Evolutionary conservation across 305 asterid species (phyloP), one percentile per base, ranked within the genome.

Genomic region (Plantago lanceolata): DNA sequence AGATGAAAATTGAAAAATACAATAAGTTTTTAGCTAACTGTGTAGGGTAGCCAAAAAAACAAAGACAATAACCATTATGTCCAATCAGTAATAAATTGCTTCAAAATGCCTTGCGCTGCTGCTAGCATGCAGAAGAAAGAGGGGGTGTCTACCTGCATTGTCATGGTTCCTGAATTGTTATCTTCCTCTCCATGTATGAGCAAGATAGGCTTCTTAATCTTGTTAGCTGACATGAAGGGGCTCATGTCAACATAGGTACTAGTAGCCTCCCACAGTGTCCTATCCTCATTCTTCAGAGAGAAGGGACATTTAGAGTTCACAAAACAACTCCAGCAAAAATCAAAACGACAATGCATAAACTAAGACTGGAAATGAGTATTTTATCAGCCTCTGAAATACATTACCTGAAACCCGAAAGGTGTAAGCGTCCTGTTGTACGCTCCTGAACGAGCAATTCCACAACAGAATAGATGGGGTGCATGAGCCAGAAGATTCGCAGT

Each of bases 351-450:
- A 20, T 45, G 35, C 54, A 54, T 45, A 66, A 62, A 31, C 49
- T 29, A 35, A 49, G 18, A 2, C 43, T 19, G 16, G 48, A 62
- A 67, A 54, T 35, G 53, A 19, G 51, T 45, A 26, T 29, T 21
- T 64, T 37, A 49, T 35, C 57, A 50, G 48, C 17, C 54, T 40
- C 40, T 33, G 40, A 63, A 64, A 57, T 26, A 11, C 65, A 73
- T 57, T 80, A 89, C 99, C 97, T 93, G 99, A 83, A 94, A 94
- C 55, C 99, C 97, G 73, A 94, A 94, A 19, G 99, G 99, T 52
- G 99, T 94, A 58, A 90, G 96, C 6, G 97, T 94, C 82, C 97
- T 73, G 78, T 90, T 94, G 73, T 94, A 94, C 68, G 99, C 99
- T 62, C 99, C 97, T 69, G 99, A 94, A 33, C 99, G 90, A 57